Percentiles rank a stretch among this genome's conserved stretches.
These are phyloP conservation scores for Orbilia brochopaga DNA, from an alignment of 2,329 filamentous ascomycete genomes.

Conservation along the genomic window DNA sequence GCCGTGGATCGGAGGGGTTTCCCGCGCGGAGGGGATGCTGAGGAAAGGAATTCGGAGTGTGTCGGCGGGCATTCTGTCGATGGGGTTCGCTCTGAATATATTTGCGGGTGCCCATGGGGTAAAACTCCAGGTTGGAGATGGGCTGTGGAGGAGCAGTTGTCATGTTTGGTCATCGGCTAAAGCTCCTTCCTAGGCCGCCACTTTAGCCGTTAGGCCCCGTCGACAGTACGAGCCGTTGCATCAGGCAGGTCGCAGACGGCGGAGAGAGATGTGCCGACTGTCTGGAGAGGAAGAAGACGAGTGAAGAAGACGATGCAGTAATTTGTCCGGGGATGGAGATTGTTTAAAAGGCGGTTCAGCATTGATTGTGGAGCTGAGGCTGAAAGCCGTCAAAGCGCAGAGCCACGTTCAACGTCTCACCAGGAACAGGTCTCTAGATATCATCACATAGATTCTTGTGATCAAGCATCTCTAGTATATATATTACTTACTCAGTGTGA, in stretches of 20 bases:
- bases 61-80: conserved; percentile 36
- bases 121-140: conserved; percentile 13
- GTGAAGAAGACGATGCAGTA: too few species aligned
- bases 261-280: not conserved
- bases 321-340: too few species aligned
- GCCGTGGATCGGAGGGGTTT: too few species aligned
- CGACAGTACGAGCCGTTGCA: conserved; percentile 10
- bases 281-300: too few species aligned
- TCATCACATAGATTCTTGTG: too few species aligned
- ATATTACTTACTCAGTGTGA: too few species aligned
- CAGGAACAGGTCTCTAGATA: too few species aligned
- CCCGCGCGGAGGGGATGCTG: conserved; percentile 1
- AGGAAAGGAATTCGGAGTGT: conserved; percentile 12
- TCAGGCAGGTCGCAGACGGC: conserved; percentile 16
- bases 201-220: conserved; percentile 31
- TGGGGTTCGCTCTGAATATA: conserved; percentile 22
- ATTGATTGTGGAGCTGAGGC: too few species aligned
- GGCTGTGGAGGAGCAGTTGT: not conserved
- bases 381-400: too few species aligned
- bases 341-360: too few species aligned
- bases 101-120: conserved; percentile 25
- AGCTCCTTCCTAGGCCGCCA: conserved; percentile 46
- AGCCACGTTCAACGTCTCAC: too few species aligned
- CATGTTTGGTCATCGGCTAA: conserved; percentile 34
- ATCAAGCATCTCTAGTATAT: too few species aligned